Percentiles rank a stretch among this genome's conserved stretches.
phyloP scores from a whole-genome alignment of 805 yeast genomes.

The Starmerella bombicola region DNA sequence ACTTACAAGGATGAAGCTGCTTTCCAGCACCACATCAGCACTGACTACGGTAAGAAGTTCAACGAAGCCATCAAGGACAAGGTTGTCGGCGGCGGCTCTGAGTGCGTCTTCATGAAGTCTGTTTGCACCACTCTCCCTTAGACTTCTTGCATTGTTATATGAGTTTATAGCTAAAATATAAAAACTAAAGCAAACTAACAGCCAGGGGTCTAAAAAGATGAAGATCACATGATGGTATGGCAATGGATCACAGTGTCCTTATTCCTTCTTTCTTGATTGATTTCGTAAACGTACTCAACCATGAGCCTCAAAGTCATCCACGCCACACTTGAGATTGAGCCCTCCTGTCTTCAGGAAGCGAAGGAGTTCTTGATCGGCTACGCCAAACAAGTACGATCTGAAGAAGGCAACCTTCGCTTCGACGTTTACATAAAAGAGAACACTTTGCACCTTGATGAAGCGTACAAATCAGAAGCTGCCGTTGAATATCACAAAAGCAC shows the following conservation, averaged over 20 bases:
- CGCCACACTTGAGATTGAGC: conserved; percentile 22
- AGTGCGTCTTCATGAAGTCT: conserved; percentile 20
- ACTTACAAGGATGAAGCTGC: conserved; percentile 25
- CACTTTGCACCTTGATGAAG: conserved; percentile 23
- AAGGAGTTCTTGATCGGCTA: conserved; percentile 16
- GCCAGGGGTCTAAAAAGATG: too few relatives aligned
- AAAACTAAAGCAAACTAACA: background rate
- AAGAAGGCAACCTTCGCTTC: conserved; percentile 24
- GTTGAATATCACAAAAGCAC: conserved; percentile 23
- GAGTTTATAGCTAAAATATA: too few relatives aligned
- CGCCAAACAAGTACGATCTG: conserved; percentile 21
- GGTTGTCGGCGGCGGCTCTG: conserved; percentile 23
- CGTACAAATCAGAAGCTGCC: conserved; percentile 24
- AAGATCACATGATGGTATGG: too few relatives aligned
- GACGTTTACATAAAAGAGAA: conserved; percentile 22
- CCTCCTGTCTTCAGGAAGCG: conserved; percentile 21
- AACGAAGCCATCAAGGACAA: conserved; percentile 21
- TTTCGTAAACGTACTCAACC: too few relatives aligned
- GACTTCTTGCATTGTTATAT: too few relatives aligned
- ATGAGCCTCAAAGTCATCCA: conserved; percentile 17
- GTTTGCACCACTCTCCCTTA: conserved; percentile 15
- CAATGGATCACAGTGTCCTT: too few relatives aligned
- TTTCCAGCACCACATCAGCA: conserved; percentile 23
- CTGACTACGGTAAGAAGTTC: conserved; percentile 23
- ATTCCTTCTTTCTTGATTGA: too few relatives aligned